Base-by-base conservation (phyloP, 2,329 filamentous ascomycete genomes). In the Zarea fungicola region DNA sequence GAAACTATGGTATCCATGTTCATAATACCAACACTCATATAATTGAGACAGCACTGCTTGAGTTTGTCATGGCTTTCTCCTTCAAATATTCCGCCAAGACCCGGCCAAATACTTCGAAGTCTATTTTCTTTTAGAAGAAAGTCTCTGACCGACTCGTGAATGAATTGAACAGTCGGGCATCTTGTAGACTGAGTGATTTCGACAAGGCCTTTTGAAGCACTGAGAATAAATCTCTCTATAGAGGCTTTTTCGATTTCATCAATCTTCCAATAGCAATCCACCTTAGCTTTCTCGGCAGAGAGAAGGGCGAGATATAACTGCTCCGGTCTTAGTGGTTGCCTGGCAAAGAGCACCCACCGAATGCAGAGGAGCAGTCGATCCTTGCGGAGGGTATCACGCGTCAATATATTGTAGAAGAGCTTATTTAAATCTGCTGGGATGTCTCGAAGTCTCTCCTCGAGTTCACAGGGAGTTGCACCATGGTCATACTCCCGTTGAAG, bases 371-470 rank as follows among this genome's bases (percentile, higher is more conserved):
- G 48, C 0, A 81, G 54, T 0, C 67, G 60, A 0, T 72, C 62
- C 41, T 61, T 61, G 5, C 77, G 65, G 0, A 64, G 31, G 0
- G 45, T 18, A 45, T 84, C 77, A 13, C 76, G 67, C 0, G 51
- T 68, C 3, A 83, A 49, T 0, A 83, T 75, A 14, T 76, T 62
- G 3, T 62, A 64, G 51, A 84, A 83, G 0, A 84, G 55, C 0
- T 74, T 62, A 28, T 66, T 56, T 0, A 84, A 60, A 1, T 63
- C 63, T 1, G n/a, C 44, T 0, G 73, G 74, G 0, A 75, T 61
- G 2, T 68, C 56, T 1, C 43, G 19, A 0, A 76, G 62, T 5
- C 53, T 58, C 7, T 57, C 54, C 4, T 21, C 55, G 0, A 72
- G n/a, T 4, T 46, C 37, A 29, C 55, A 29, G 0, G 63, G 51